Evolutionary conservation across 73 alveolate genomes (phyloP), one percentile per base, ranked within the genome.

Genomic region (Paramecium pentaurelia): DNA sequence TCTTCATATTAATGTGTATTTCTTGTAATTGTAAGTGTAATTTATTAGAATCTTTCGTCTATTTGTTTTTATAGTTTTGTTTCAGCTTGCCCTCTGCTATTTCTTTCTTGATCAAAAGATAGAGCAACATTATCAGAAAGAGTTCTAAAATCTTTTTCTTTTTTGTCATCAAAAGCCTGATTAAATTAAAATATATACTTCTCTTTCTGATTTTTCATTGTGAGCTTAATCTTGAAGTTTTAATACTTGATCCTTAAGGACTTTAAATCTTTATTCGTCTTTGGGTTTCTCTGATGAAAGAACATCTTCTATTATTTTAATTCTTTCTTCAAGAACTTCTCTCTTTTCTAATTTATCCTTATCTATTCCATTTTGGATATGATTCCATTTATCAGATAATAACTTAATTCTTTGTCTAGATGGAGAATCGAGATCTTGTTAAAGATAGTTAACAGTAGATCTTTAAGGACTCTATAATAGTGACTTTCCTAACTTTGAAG

Each of bases 311-410:
- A 80, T 80, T 28, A 80, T 80, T 80, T 80, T 80, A 36, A 80
- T 80, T 80, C 91, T 80, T 28, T 80, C 91, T 10, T 80, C 91
- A 8, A 80, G 28, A 2, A 80, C 91, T 80, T 80, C 91, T 49
- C 91, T 40, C 45, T 80, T 80, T 80, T 80, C 91, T 8, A 80
- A 49, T 64, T 80, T 80, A 80, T 80, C 91, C 30, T 80, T 80
- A 80, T 80, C 91, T 20, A 80, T 80, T 45, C 91, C 91, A 80
- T 80, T 80, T 47, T 80, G 49, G 73, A 80, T 80, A 47, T 80
- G 91, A 80, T 80, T 80, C 91, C 91, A 80, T 47, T 80, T 80
- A 44, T 80, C 91, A 45, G 91, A 80, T 25, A 80, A 64, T 25
- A 80, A 49, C 73, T 80, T 80, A 80, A 80, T 80, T 80, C 91